phyloP scores from a whole-genome alignment of 78 protist genomes.

The Blattamonas nauphoetae region DNA sequence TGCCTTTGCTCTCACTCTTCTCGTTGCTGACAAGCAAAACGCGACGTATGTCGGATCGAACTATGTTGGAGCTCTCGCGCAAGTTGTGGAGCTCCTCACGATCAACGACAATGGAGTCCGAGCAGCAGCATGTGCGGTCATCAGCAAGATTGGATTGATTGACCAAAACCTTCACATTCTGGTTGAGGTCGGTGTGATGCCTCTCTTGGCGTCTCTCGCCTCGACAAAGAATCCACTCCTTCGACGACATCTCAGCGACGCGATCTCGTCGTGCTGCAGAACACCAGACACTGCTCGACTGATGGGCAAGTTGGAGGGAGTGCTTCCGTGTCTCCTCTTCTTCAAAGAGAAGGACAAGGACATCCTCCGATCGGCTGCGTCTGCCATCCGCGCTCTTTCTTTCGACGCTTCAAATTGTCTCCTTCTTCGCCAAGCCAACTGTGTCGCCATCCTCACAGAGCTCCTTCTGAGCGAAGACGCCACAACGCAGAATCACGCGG shows the following conservation, averaged over 20 bases:
- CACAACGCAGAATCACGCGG: neutral
- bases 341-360: too few relatives aligned
- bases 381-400: neutral
- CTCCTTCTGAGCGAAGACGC: neutral
- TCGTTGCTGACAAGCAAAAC: neutral
- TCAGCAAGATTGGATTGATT: neutral
- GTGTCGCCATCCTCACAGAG: neutral
- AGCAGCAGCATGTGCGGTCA: neutral
- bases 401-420: neutral
- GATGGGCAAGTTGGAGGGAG: neutral
- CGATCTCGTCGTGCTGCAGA: neutral
- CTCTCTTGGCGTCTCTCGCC: neutral
- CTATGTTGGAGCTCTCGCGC: neutral
- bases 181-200: neutral
- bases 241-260: neutral
- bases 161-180: neutral
- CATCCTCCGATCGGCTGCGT: neutral
- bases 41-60: neutral
- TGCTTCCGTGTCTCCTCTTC: neutral
- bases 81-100: neutral
- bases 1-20: neutral
- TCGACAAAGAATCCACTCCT: neutral
- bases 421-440: neutral
- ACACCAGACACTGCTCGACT: neutral
- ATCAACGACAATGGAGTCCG: neutral